phyloP scores from a whole-genome alignment of 2,329 filamentous ascomycete genomes.

The Stagonosporopsis tanaceti region DNA sequence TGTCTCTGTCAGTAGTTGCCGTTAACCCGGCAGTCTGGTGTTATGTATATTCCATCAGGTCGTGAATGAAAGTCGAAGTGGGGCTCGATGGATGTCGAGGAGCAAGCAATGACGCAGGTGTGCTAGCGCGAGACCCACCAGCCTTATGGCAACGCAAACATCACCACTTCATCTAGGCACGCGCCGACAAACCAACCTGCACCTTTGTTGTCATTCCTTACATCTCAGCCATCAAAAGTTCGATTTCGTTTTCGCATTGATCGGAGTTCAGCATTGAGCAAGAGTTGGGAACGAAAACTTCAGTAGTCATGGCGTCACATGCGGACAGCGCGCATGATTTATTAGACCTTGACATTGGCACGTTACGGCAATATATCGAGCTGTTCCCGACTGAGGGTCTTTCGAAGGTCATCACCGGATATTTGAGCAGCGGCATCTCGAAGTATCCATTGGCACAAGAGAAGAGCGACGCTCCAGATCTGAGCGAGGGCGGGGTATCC shows the following conservation, averaged over 20 bases:
- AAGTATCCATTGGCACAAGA: slow-evolving; percentile 70
- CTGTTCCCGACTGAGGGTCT: slow-evolving; percentile 88
- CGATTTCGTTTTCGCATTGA: not conserved
- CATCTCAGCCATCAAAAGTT: not conserved
- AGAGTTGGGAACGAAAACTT: slow-evolving; percentile 9
- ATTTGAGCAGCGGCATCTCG: slow-evolving; percentile 81
- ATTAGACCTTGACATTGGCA: slow-evolving; percentile 75
- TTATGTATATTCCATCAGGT: slow-evolving; percentile 35
- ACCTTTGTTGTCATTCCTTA: slow-evolving; percentile 12
- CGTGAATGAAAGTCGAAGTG: slow-evolving; percentile 20
- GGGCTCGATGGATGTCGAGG: slow-evolving; percentile 21
- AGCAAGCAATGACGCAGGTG: slow-evolving; percentile 35
- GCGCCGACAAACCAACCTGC: not conserved
- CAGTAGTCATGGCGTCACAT: slow-evolving; percentile 43
- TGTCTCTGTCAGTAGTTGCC: not conserved
- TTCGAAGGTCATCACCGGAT: slow-evolving; percentile 81
- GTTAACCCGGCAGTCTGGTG: slow-evolving; percentile 22
- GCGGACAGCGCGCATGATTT: slow-evolving; percentile 48
- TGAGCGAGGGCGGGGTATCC: slow-evolving; percentile 53
- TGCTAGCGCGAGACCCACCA: slow-evolving; percentile 33
- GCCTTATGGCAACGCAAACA: slow-evolving; percentile 39
- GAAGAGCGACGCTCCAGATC: slow-evolving; percentile 51
- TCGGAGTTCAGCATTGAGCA: slow-evolving; percentile 10
- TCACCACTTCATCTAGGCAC: slow-evolving; percentile 21
- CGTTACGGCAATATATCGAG: slow-evolving; percentile 80